Evolutionary conservation across 306 rosid genomes (phyloP).

Genomic region (Cucumis hystrix): DNA sequence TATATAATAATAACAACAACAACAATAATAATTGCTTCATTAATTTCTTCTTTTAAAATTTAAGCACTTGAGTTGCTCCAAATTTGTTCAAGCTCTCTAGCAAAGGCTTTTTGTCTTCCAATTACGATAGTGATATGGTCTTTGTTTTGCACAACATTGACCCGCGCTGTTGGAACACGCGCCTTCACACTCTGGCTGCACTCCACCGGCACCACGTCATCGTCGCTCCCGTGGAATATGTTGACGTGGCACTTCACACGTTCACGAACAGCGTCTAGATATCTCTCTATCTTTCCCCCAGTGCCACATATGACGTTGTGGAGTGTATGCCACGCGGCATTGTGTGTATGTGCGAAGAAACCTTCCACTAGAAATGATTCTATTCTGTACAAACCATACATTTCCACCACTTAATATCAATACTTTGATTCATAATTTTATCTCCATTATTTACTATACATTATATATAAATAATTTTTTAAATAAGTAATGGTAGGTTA

Average conservation of each 20-base stretch:
- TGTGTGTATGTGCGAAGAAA: slow-evolving; percentile 91
- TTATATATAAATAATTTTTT: no score
- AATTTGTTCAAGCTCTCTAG: slow-evolving; percentile 70
- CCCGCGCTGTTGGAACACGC: slow-evolving; percentile 50
- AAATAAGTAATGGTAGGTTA: no score
- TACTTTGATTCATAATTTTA: no score
- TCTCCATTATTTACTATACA: no score
- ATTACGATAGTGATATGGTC: slow-evolving; percentile 87
- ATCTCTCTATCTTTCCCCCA: slow-evolving; percentile 49
- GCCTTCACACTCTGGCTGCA: slow-evolving; percentile 53
- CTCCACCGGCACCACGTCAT: slow-evolving; percentile 64
- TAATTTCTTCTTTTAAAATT: background rate
- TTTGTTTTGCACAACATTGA: slow-evolving; percentile 53
- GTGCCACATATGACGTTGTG: slow-evolving; percentile 86
- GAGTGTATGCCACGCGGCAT: slow-evolving; percentile 96
- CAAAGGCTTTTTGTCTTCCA: slow-evolving; percentile 63
- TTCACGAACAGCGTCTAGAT: slow-evolving; percentile 42
- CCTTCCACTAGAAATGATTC: slow-evolving; percentile 73
- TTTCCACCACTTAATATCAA: no score
- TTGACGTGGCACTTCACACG: slow-evolving; percentile 41
- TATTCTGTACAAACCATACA: slow-evolving; percentile 23
- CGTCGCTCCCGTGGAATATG: slow-evolving; percentile 65
- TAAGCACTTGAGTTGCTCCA: slow-evolving; percentile 39
- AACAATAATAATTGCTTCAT: background rate
- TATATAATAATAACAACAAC: background rate